A percentile compares a stretch with the other conserved stretches of the same genome.
phyloP scores from a whole-genome alignment of 208 protist genomes.

The Crithidia fasciculata region DNA sequence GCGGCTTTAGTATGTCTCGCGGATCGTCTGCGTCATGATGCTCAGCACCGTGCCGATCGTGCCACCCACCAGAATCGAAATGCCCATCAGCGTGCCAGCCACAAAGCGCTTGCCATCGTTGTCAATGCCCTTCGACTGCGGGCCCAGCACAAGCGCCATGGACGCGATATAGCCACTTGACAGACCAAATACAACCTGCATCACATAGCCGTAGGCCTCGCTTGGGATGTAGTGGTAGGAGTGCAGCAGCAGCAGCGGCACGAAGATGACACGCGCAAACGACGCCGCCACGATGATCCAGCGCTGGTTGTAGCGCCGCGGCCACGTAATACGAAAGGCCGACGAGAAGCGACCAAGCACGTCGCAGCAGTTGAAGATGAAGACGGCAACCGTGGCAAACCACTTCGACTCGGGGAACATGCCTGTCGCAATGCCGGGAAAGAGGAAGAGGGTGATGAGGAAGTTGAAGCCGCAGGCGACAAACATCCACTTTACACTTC shows the following conservation, averaged over 20 bases:
- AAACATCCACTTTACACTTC: slow-evolving; percentile 28
- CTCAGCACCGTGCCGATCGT: slow-evolving; percentile 46
- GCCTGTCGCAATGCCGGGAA: slow-evolving; percentile 51
- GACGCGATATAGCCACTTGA: slow-evolving; percentile 63
- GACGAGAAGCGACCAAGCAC: slow-evolving; percentile 52
- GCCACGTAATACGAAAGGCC: slow-evolving; percentile 49
- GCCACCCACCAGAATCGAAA: slow-evolving; percentile 54
- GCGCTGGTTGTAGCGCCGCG: slow-evolving; percentile 33
- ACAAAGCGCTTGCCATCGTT: slow-evolving; percentile 57
- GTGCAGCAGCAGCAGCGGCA: slow-evolving; percentile 61
- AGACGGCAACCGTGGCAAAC: slow-evolving; percentile 60
- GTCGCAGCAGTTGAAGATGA: slow-evolving; percentile 68
- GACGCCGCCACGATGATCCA: slow-evolving; percentile 45
- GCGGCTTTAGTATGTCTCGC: slow-evolving; percentile 15
- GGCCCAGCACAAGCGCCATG: slow-evolving; percentile 59
- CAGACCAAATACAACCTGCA: slow-evolving; percentile 59
- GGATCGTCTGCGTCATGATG: slow-evolving; percentile 54
- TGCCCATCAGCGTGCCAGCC: slow-evolving; percentile 60
- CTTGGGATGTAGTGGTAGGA: slow-evolving; percentile 63
- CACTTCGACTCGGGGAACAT: slow-evolving; percentile 57
- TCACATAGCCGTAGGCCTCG: slow-evolving; percentile 52
- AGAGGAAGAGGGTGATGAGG: slow-evolving; percentile 65
- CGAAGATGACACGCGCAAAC: slow-evolving; percentile 51
- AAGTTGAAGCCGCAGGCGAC: slow-evolving; percentile 43
- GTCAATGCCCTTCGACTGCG: slow-evolving; percentile 31